Percentiles rank a stretch among this genome's conserved stretches.
phyloP scores from a whole-genome alignment of 805 yeast genomes.

The Candida manassasensis region DNA sequence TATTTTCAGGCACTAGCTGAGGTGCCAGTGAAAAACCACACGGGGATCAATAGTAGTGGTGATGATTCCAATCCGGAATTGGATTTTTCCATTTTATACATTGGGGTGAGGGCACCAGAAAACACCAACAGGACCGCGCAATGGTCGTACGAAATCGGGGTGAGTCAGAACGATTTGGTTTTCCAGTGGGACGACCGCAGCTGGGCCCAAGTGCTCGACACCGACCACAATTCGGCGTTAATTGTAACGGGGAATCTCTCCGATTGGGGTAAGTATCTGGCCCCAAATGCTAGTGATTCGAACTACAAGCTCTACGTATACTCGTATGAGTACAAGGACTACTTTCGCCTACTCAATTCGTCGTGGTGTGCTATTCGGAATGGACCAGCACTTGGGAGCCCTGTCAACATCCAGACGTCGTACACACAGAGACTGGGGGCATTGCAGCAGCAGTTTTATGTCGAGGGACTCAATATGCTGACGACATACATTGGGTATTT shows the following conservation, averaged over 20 bases:
- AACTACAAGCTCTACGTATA: conserved; percentile 45
- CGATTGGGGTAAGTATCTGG: conserved; percentile 9
- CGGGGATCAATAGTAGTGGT: background rate
- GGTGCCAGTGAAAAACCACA: conserved; percentile 16
- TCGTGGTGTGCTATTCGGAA: conserved; percentile 71
- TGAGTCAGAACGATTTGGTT: conserved; percentile 56
- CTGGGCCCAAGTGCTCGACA: conserved; percentile 57
- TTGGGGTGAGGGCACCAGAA: conserved; percentile 39
- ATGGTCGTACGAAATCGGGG: conserved; percentile 69
- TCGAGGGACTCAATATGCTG: conserved; percentile 56
- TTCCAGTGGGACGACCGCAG: conserved; percentile 65
- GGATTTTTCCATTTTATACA: conserved; percentile 22
- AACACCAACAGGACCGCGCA: conserved; percentile 26
- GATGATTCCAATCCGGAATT: conserved; percentile 2
- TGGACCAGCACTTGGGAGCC: conserved; percentile 39
- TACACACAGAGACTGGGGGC: conserved; percentile 45
- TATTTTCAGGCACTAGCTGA: conserved; percentile 38
- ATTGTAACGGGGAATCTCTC: conserved; percentile 54
- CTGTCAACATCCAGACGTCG: conserved; percentile 21
- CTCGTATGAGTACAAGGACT: conserved; percentile 31
- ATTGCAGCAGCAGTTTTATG: conserved; percentile 56
- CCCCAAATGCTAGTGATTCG: conserved; percentile 21
- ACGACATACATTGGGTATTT: conserved; percentile 63
- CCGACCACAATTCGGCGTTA: conserved; percentile 65
- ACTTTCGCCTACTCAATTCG: conserved; percentile 37